phyloP scores from a whole-genome alignment of 352 stramenopile species.

The Thalassiosira ordinaria region DNA sequence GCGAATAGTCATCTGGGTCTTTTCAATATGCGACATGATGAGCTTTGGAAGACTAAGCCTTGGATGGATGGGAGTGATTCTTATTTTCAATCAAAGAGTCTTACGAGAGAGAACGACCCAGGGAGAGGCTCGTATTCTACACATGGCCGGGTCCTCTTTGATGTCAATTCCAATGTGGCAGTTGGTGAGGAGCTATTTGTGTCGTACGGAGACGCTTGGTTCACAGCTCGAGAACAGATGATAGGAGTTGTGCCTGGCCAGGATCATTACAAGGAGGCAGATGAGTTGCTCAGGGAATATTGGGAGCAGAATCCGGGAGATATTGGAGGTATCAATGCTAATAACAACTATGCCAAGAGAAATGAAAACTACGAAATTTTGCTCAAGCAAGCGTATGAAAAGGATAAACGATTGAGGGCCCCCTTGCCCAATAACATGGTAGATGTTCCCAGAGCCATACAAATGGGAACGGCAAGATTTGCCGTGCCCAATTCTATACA shows the following conservation, averaged over 20 bases:
- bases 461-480: constrained; percentile 42
- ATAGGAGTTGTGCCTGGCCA: constrained; percentile 55
- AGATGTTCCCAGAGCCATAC: constrained; percentile 31
- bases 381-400: constrained; percentile 19
- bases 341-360: constrained; percentile 2
- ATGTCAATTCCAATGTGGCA: constrained; percentile 40
- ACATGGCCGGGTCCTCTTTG: constrained; percentile 28
- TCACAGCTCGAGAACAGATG: constrained; percentile 43
- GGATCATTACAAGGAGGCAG: constrained; percentile 49
- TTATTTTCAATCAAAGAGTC: constrained; percentile 2
- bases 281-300: constrained; percentile 56
- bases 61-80: constrained; percentile 43
- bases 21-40: constrained; percentile 55
- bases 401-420: constrained; percentile 40
- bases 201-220: constrained; percentile 78
- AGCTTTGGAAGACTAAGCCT: constrained; percentile 22
- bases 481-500: constrained; percentile 44
- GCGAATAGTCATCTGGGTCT: constrained; percentile 74
- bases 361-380: constrained; percentile 36
- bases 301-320: too few species aligned
- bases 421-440: constrained; percentile 56
- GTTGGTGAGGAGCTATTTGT: constrained; percentile 73
- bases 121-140: constrained; percentile 29
- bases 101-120: constrained; percentile 24
- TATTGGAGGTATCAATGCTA: too few species aligned